These are phyloP conservation scores for Cymbidium sinense DNA, from an alignment of 106 monocot genomes.

Conservation along the genomic window DNA sequence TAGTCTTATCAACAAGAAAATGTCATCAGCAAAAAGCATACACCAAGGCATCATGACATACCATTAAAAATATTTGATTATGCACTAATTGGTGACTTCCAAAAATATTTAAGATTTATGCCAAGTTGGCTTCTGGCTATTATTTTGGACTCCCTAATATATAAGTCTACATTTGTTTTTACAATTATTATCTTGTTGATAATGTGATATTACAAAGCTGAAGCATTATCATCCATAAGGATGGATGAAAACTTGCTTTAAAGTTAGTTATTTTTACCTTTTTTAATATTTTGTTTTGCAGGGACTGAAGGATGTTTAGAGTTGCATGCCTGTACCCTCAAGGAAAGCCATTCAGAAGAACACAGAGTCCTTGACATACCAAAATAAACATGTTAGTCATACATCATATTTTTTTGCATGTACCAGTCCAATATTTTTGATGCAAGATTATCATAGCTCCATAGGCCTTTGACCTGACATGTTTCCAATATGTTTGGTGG, in stretches of 20 bases:
- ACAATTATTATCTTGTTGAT: background rate
- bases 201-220: background rate
- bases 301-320: background rate
- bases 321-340: slow-evolving; percentile 2
- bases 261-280: background rate
- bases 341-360: background rate
- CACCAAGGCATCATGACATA: background rate
- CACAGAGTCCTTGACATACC: background rate
- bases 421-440: background rate
- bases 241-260: background rate
- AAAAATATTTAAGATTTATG: background rate
- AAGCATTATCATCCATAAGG: background rate
- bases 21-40: too few relatives aligned
- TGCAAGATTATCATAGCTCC: background rate
- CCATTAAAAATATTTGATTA: background rate
- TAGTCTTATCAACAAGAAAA: too few relatives aligned
- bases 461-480: background rate
- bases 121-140: background rate
- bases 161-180: background rate
- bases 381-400: slow-evolving; percentile 8
- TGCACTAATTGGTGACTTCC: background rate
- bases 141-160: background rate
- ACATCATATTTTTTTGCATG: background rate
- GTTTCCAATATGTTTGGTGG: background rate
- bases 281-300: background rate